Evolutionary conservation across 208 protist species (phyloP).

Genomic region (Sergeia podlipaevii): DNA sequence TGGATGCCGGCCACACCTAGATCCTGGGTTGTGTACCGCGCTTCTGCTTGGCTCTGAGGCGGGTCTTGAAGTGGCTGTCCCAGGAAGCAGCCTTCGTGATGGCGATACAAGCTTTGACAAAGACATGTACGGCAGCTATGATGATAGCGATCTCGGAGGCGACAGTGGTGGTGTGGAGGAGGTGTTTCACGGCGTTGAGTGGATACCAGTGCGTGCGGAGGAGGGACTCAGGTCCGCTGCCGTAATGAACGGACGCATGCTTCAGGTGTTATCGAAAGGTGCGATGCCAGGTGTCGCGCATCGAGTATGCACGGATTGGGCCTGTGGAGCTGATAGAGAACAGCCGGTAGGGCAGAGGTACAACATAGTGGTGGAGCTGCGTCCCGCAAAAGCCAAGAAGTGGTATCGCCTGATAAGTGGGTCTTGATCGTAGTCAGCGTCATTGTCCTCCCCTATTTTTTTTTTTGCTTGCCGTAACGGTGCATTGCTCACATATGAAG

Average conservation of each 20-base stretch:
- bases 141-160: not conserved
- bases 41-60: constrained; percentile 41
- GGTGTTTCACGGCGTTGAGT: too few relatives aligned
- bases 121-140: not conserved
- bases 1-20: constrained; percentile 67
- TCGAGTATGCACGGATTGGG: constrained; percentile 56
- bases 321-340: not conserved
- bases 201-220: too few relatives aligned
- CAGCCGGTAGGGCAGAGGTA: constrained; percentile 19
- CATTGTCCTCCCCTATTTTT: not conserved
- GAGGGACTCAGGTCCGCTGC: constrained; percentile 22
- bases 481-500: too few relatives aligned
- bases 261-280: constrained; percentile 29
- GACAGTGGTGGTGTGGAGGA: not conserved
- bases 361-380: constrained; percentile 72
- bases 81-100: too few relatives aligned
- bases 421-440: not conserved
- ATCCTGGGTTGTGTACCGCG: constrained; percentile 74
- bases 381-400: constrained; percentile 22
- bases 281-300: constrained; percentile 44
- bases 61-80: constrained; percentile 66
- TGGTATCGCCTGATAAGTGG: constrained; percentile 21
- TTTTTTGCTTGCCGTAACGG: too few relatives aligned
- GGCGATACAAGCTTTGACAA: not conserved
- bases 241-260: constrained; percentile 39